Evolutionary conservation across 1,284 basidiomycete species (phyloP), one percentile per base, ranked within the genome.

Genomic region (Trametes hirsuta): DNA sequence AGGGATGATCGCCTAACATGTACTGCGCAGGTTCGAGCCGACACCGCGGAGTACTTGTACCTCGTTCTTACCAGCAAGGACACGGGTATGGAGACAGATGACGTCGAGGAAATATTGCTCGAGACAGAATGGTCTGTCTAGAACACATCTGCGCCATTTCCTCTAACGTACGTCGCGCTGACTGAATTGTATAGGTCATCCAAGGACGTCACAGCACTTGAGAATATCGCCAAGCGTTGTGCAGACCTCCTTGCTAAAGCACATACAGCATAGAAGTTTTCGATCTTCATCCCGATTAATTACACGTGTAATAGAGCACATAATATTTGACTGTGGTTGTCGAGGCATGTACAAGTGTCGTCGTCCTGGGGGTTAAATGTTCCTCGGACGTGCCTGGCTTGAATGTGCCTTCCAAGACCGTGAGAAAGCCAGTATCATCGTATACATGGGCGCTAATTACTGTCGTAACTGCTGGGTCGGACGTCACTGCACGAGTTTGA

Each of bases 11-110:
- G 24, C 34, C 55, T 59, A 22, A 63, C 11, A 1, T n/a, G 4
- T 40, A 14, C 21, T 41, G 6, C 35, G 9, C 69, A 95, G 93
- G 79, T 95, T 50, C 86, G 94, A 49, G 79, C 86, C 6, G 85
- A 88, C 58, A 85, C 91, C 0, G 91, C 93, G 2, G 95, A 97
- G 72, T 84, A 89, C 62, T 71, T 96, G 0, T 97, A 94, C 70
- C 76, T 93, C 30, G 79, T 83, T 10, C 74, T 94, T 21, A 90
- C 93, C 68, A 84, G 84, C 59, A 81, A 81, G 48, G 90, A 91
- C 60, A 70, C 91, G 6, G 83, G 81, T 0, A 74, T 78, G 57
- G 87, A 90, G 11, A 84, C 84, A 3, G 86, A 87, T 14, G 87
- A 86, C 55, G 80, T 87, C 1, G 94, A 95, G 70, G 84, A 88